phyloP scores from a whole-genome alignment of 805 yeast genomes.

The Metschnikowia reukaufii region DNA sequence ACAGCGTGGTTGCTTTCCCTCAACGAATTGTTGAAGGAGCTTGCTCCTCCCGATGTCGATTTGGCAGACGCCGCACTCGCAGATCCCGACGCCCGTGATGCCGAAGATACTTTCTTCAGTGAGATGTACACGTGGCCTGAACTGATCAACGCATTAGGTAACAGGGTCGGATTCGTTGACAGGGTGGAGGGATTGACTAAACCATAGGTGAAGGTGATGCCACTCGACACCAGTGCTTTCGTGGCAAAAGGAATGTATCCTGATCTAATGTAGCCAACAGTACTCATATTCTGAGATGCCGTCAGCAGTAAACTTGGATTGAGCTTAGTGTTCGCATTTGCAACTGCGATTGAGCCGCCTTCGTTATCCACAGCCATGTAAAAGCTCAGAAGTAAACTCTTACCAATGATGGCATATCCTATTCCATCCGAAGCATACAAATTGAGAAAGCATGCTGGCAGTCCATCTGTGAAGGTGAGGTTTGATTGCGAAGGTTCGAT shows the following conservation, averaged over 20 bases:
- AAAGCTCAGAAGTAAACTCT: conserved; percentile 51
- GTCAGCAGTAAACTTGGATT: conserved; percentile 5
- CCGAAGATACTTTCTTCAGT: neutral
- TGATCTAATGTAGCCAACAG: conserved; percentile 32
- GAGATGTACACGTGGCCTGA: conserved; percentile 33
- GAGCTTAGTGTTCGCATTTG: conserved; percentile 39
- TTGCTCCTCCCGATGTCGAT: conserved; percentile 11
- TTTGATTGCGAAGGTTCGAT: conserved; percentile 31
- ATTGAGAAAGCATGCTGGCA: conserved; percentile 54
- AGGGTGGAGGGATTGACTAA: conserved; percentile 10
- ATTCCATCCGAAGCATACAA: conserved; percentile 46
- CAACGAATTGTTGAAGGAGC: conserved; percentile 2
- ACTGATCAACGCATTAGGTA: conserved; percentile 26
- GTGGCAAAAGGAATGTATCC: conserved; percentile 54
- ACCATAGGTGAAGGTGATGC: conserved; percentile 15
- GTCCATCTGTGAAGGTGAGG: conserved; percentile 54
- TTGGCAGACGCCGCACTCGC: conserved; percentile 24
- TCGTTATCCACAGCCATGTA: conserved; percentile 68
- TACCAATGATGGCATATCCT: conserved; percentile 59
- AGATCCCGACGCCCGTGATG: conserved; percentile 2
- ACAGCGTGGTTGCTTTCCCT: neutral
- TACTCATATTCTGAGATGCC: conserved; percentile 14
- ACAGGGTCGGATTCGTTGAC: conserved; percentile 25
- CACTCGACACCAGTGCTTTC: conserved; percentile 2
- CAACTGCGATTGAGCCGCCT: conserved; percentile 55